These are phyloP conservation scores for Septoria petroselini DNA, from an alignment of 2,329 filamentous ascomycete genomes.

Conservation along the genomic window DNA sequence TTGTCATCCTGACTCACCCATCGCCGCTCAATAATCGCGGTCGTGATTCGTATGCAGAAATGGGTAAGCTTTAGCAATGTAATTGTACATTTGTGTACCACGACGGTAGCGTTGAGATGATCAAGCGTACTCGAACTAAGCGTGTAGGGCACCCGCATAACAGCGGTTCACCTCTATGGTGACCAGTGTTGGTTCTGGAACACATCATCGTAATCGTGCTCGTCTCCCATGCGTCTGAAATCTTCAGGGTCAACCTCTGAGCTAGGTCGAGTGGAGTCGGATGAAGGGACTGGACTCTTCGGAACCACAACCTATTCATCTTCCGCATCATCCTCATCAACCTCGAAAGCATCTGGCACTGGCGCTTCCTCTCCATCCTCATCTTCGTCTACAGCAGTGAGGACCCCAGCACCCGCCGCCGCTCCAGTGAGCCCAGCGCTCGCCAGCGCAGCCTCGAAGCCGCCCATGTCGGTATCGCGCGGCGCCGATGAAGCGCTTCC, in stretches of 20 bases:
- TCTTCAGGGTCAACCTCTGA: neutral
- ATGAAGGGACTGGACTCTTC: neutral
- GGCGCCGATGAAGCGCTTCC: slow-evolving; percentile 20
- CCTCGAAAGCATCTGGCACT: slow-evolving; percentile 71
- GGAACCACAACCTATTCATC: slow-evolving; percentile 27
- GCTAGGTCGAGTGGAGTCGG: neutral
- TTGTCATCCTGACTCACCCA: too few relatives aligned
- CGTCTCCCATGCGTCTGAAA: too few relatives aligned
- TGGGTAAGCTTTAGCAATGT: too few relatives aligned
- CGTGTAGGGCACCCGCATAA: too few relatives aligned
- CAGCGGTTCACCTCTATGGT: too few relatives aligned
- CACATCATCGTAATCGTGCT: too few relatives aligned
- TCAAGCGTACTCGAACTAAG: too few relatives aligned
- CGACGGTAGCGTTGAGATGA: too few relatives aligned
- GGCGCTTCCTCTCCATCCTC: slow-evolving; percentile 69
- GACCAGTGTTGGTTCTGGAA: too few relatives aligned
- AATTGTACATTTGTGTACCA: too few relatives aligned
- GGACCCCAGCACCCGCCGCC: slow-evolving; percentile 62
- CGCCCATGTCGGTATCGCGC: slow-evolving; percentile 38
- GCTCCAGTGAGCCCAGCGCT: slow-evolving; percentile 31
- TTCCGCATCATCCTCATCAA: slow-evolving; percentile 62
- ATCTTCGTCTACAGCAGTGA: slow-evolving; percentile 86
- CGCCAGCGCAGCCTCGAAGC: slow-evolving; percentile 20
- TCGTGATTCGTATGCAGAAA: too few relatives aligned
- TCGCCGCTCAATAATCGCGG: too few relatives aligned